Conservation (phyloP, 75 land plant species). For the Chamaecyparis obtusa region DNA sequence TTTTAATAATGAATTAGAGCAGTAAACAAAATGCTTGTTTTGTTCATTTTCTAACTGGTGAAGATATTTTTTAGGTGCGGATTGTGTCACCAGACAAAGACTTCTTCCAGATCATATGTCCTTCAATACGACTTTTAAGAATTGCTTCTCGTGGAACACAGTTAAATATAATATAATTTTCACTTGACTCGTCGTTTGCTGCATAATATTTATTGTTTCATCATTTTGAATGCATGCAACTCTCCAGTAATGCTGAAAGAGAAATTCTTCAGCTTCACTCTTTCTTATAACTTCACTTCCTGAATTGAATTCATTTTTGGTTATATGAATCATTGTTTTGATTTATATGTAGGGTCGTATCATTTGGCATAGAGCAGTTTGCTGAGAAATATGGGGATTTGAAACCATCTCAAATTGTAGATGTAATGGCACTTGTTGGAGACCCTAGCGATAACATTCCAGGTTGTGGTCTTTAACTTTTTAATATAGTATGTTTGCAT, state of each 20-base stretch:
- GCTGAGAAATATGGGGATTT: slow-evolving; percentile 61
- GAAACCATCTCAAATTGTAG: slow-evolving; percentile 82
- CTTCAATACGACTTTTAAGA: slow-evolving; percentile 75
- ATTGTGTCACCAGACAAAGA: slow-evolving; percentile 98
- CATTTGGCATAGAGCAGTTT: slow-evolving; percentile 91
- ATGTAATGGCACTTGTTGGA: slow-evolving; percentile 72
- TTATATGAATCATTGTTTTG: neutral
- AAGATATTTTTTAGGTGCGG: slow-evolving; percentile 52
- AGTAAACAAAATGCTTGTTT: neutral
- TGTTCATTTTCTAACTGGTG: neutral
- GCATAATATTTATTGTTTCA: neutral
- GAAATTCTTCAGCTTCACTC: slow-evolving; percentile 10
- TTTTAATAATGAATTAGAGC: neutral
- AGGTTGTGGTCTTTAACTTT: slow-evolving; percentile 29
- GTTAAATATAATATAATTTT: slow-evolving; percentile 34
- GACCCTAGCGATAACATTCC: slow-evolving; percentile 88
- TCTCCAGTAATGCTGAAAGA: neutral
- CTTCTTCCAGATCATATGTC: slow-evolving; percentile 87
- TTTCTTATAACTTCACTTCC: neutral
- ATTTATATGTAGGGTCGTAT: slow-evolving; percentile 45
- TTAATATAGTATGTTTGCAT: neutral
- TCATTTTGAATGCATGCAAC: neutral
- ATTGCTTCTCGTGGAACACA: slow-evolving; percentile 68
- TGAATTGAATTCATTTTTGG: neutral
- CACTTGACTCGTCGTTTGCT: neutral